Percentiles rank a stretch among this genome's conserved stretches.
Evolutionary conservation across 192 early-diverging fungal genomes (phyloP).

Genomic region (Mortierella claussenii): DNA sequence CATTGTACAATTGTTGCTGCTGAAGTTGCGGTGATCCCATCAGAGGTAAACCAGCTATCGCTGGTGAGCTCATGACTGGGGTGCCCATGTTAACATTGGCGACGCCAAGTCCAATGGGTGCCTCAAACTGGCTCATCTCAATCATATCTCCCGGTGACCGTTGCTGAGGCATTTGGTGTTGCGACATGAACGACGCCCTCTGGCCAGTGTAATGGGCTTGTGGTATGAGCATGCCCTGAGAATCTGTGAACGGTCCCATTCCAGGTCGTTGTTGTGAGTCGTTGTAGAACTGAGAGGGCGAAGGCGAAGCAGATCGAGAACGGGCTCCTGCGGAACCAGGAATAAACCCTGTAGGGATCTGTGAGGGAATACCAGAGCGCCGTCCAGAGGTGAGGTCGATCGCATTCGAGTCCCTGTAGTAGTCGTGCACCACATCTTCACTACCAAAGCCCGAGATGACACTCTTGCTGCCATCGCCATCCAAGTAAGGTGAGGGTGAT

Average conservation of each 20-base stretch:
- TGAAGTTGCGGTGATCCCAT: constrained; percentile 18
- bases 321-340: constrained; percentile 27
- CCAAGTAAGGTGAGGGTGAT: constrained; percentile 27
- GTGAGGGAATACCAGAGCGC: constrained; percentile 29
- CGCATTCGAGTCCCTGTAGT: constrained; percentile 44
- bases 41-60: background rate
- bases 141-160: constrained; percentile 16
- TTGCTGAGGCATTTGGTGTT: constrained; percentile 6
- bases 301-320: constrained; percentile 19
- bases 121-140: constrained; percentile 37
- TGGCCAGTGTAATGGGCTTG: constrained; percentile 1
- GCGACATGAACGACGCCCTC: constrained; percentile 8
- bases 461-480: constrained; percentile 30
- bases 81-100: constrained; percentile 10
- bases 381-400: constrained; percentile 29
- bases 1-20: constrained; percentile 15
- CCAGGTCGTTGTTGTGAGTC: constrained; percentile 2
- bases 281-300: constrained; percentile 3
- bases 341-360: constrained; percentile 11
- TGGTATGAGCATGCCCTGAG: constrained; percentile 38
- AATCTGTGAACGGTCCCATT: constrained; percentile 23
- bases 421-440: constrained; percentile 34
- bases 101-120: constrained; percentile 36
- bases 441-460: constrained; percentile 38
- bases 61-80: constrained; percentile 18